Evolutionary conservation across 768 basidiomycete genomes (phyloP).

Genomic region (Mycena metata): DNA sequence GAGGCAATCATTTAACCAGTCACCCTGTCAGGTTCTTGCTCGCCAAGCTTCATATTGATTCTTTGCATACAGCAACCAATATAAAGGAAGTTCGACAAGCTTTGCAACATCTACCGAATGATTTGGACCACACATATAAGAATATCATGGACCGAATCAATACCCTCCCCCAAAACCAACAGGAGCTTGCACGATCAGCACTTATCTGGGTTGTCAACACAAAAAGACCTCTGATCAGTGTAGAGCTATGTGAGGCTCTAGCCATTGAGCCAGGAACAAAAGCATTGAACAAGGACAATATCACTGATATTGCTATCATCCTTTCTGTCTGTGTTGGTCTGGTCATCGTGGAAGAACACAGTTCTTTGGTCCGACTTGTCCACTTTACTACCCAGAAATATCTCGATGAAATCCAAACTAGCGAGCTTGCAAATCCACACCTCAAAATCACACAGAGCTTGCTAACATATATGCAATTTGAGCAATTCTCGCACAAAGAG

Average conservation of each 20-base stretch:
- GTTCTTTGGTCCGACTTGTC: constrained; percentile 5
- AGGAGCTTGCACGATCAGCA: not conserved
- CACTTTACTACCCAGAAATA: constrained; percentile 15
- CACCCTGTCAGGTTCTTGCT: constrained; percentile 13
- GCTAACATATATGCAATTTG: constrained; percentile 10
- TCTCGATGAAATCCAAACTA: not conserved
- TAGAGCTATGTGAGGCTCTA: not conserved
- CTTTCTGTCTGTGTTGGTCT: constrained; percentile 1
- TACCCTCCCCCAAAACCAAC: not conserved
- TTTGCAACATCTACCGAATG: constrained; percentile 3
- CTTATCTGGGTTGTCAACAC: constrained; percentile 10
- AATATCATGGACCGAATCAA: constrained; percentile 5
- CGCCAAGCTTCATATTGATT: constrained; percentile 11
- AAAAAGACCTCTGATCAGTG: not conserved
- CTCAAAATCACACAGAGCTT: not conserved
- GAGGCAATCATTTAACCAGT: not conserved
- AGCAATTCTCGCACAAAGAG: not conserved
- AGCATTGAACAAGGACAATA: not conserved
- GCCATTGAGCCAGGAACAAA: constrained; percentile 3
- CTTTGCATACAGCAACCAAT: too few relatives aligned
- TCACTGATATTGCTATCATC: not conserved
- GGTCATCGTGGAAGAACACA: not conserved
- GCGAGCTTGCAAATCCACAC: constrained; percentile 1
- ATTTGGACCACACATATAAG: constrained; percentile 1
- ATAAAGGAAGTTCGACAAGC: constrained; percentile 4